phyloP scores from a whole-genome alignment of 108 stramenopile species.

The Fragilaria crotonensis region DNA sequence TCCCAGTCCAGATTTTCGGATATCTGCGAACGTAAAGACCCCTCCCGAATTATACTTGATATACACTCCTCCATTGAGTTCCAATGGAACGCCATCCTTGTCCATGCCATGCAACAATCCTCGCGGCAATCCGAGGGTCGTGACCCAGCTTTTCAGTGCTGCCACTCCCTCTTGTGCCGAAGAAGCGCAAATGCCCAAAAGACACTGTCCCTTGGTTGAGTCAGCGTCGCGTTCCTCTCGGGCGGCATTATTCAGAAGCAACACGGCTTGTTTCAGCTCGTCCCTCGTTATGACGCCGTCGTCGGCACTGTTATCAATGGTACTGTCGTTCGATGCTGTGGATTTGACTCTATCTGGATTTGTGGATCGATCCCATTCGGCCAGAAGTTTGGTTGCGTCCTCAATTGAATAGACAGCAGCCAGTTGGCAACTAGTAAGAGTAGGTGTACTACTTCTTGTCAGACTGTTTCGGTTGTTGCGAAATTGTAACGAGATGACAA shows the following conservation, averaged over 20 bases:
- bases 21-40: constrained; percentile 63
- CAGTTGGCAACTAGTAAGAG: too few species aligned
- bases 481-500: too few species aligned
- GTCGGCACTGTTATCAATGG: background rate
- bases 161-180: constrained; percentile 59
- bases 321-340: background rate
- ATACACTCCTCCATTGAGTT: constrained; percentile 58
- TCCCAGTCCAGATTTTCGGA: constrained; percentile 57
- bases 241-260: constrained; percentile 16
- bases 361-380: constrained; percentile 23
- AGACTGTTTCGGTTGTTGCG: too few species aligned
- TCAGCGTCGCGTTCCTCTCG: constrained; percentile 46
- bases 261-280: constrained; percentile 16
- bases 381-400: constrained; percentile 20
- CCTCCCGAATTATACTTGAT: constrained; percentile 86
- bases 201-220: constrained; percentile 52
- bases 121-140: constrained; percentile 47
- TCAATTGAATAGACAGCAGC: constrained; percentile 10
- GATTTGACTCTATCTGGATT: constrained; percentile 10
- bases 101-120: constrained; percentile 85
- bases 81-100: constrained; percentile 70
- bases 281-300: too few species aligned
- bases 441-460: too few species aligned
- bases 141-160: constrained; percentile 68
- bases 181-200: constrained; percentile 77